Base-by-base conservation (phyloP, 2,329 filamentous ascomycete species). In the Fusarium euwallaceae region DNA sequence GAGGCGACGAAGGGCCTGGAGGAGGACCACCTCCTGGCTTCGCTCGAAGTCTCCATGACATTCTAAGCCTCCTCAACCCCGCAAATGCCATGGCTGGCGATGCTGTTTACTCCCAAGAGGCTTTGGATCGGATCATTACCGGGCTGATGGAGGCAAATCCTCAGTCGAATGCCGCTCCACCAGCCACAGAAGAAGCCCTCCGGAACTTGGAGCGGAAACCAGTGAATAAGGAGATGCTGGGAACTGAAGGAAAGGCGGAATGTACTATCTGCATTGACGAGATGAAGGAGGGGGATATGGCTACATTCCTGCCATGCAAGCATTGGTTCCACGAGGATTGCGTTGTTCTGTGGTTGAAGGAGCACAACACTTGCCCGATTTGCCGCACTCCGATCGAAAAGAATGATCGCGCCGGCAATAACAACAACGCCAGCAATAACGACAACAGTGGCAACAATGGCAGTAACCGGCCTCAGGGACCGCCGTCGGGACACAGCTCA, bases 231-330 rank as follows among this genome's bases (percentile, higher is more conserved):
- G 88, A 92, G 48, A 92, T 97, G 89, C 86, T 97, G 7, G 88
- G 87, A 1, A 81, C 85, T 0, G 89, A 91, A 64, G 89, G 88
- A 8, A 94, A 93, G 67, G 92, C 91, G 48, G 95, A 98, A 80
- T 99, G 97, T 82, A 95, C 94, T 39, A 98, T 99, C 68, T 99
- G 97, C 83, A 97, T 98, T 86, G 95, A 98, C 65, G 90, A 94
- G 32, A 92, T 97, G 71, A 88, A 90, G 29, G 80, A 93, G 39
- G 93, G 91, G 12, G 91, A 94, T 34, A 91, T 94, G 80, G 94
- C 96, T 6, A 90, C 93, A 0, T 88, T 92, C 55, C 84, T 99
- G 61, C 95, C 95, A 0, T 99, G 97, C 84, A 93, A 91, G 69
- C 97, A 99, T 80, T 98, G 95, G 94, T 98, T 98, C 81, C 96